These are phyloP conservation scores for Fraxinus latifolia DNA, from an alignment of 305 asterid species.

Conservation along the genomic window DNA sequence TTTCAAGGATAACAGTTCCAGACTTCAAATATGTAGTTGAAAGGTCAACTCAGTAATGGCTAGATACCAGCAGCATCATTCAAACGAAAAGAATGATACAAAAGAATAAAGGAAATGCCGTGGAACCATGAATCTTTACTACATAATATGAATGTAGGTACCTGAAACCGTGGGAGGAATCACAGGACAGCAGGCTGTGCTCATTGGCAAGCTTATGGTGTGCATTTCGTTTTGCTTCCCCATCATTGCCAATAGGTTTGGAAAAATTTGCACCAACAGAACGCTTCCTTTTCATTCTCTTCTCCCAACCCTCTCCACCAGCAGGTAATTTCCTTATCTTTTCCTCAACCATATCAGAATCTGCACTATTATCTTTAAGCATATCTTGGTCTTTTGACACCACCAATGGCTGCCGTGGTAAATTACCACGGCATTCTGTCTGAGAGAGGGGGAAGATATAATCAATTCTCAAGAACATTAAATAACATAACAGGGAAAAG, in stretches of 20 bases:
- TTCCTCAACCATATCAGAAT: constrained; percentile 66
- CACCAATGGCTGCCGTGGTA: constrained; percentile 55
- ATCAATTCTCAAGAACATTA: not conserved
- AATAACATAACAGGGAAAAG: constrained; percentile 5
- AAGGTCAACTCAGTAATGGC: not conserved
- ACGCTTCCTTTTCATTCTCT: constrained; percentile 90
- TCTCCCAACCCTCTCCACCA: constrained; percentile 97
- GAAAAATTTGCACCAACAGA: constrained; percentile 78
- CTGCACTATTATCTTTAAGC: constrained; percentile 54
- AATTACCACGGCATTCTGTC: constrained; percentile 70
- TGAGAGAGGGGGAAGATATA: constrained; percentile 30
- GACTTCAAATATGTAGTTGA: not conserved
- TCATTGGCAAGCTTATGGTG: constrained; percentile 67
- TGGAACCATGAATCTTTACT: constrained; percentile 15
- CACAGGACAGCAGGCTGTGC: constrained; percentile 60
- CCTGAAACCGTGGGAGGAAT: constrained; percentile 70
- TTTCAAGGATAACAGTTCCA: not conserved
- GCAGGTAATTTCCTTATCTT: constrained; percentile 84
- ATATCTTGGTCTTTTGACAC: constrained; percentile 67
- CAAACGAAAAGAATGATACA: constrained; percentile 7
- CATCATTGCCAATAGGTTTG: constrained; percentile 68
- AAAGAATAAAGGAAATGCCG: not conserved
- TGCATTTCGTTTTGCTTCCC: constrained; percentile 58
- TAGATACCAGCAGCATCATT: constrained; percentile 6
- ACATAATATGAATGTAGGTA: constrained; percentile 29